phyloP scores from a whole-genome alignment of 2,329 filamentous ascomycete species.

The Penicillium paneum region DNA sequence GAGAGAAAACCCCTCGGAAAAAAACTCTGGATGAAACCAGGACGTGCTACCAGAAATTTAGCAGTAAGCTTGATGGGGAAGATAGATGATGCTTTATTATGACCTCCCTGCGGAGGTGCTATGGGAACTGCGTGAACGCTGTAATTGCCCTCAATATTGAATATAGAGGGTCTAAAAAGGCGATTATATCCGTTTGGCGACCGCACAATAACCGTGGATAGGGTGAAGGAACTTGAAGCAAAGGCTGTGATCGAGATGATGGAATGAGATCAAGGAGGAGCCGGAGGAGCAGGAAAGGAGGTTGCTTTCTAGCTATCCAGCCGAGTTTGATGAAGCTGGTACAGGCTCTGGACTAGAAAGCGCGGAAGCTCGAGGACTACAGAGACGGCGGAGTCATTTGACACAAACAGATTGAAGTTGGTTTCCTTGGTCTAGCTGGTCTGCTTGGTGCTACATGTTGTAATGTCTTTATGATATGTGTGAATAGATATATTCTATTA shows the following conservation, averaged over 20 bases:
- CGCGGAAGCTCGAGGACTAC: slow-evolving; percentile 28
- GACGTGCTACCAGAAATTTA: too few relatives aligned
- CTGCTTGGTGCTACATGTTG: background rate
- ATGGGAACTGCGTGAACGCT: slow-evolving; percentile 2
- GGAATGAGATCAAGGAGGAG: slow-evolving; percentile 34
- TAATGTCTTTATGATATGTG: background rate
- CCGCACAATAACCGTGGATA: slow-evolving; percentile 2
- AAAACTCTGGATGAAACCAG: too few relatives aligned
- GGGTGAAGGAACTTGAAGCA: background rate
- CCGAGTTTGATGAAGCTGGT: slow-evolving; percentile 44
- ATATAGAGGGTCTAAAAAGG: slow-evolving; percentile 7
- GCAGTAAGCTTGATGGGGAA: too few relatives aligned
- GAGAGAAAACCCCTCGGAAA: too few relatives aligned
- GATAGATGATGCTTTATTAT: too few relatives aligned
- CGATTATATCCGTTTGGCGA: slow-evolving; percentile 5
- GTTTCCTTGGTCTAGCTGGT: background rate
- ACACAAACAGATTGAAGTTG: slow-evolving; percentile 16
- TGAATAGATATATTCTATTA: background rate
- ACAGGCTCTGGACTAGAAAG: slow-evolving; percentile 53
- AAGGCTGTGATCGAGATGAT: background rate
- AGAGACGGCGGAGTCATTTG: slow-evolving; percentile 33
- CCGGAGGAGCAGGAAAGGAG: slow-evolving; percentile 4
- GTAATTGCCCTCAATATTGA: slow-evolving; percentile 8
- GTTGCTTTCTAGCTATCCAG: slow-evolving; percentile 18
- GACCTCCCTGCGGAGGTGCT: too few relatives aligned